Base-by-base conservation (phyloP, 352 stramenopile genomes). In the Phytophthora parvispora region DNA sequence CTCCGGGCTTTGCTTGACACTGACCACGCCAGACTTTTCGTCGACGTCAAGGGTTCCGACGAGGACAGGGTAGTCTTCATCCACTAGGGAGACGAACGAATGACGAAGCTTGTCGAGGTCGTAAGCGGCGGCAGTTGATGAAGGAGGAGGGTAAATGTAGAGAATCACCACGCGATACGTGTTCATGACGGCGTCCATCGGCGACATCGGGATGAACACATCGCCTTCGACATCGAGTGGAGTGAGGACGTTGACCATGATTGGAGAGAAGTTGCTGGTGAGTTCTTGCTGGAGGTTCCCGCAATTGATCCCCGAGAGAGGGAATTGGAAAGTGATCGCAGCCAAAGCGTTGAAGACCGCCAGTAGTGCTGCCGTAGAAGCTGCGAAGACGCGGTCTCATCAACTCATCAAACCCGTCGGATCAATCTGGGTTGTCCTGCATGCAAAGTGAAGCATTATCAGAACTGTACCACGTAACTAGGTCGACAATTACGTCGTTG, bases 171-270 rank as follows among this genome's bases (percentile, higher is more conserved):
- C 62, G 7, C 69, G 59, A 38, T 86, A 80, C 1, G 62, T 62
- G 25, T 61, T 74, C 83, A 91, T 89, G 67, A 78, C 69, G 1
- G 76, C 67, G 40, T 91, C 83, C 61, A 89, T 70, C 16, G 76
- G 69, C 12, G 83, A 84, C 38, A 91, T 56, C 43, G 60, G 66
- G 38, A 83, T 32, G 42, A 67, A 36, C 4, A 67, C 49, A 22
- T 60, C 43, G 18, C 34, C 40, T 32, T 58, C 49, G 24, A n/a
- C n/a, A 25, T 67, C 24, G 1, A 54, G 27, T 47, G 55, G 40
- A 38, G 52, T 24, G 28, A 58, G 9, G 40, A 66, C 5, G 25
- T 36, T 43, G 55, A 67, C 42, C 67, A 75, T 75, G 22, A 0
- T 47, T 65, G 40, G n/a, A n/a, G 40, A n/a, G 34, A 34, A 4